Base-by-base conservation (phyloP, 164 flowering plant genomes). In the Stephania cephalantha region DNA sequence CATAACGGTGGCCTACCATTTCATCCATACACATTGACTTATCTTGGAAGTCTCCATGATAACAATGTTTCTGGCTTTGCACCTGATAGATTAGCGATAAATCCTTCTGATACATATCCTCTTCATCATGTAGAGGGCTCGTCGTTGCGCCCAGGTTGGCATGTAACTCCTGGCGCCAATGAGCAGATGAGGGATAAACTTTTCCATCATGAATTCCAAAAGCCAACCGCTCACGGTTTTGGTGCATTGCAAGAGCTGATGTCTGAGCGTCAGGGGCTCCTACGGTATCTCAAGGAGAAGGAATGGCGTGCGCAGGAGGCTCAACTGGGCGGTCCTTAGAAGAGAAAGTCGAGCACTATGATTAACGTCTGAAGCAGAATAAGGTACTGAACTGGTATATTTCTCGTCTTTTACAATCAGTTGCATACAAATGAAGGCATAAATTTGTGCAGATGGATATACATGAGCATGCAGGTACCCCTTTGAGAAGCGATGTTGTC, bases 241-340 rank as follows among this genome's bases (percentile, higher is more conserved):
- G 85, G 81, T n/a, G 82, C 73, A 30, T 81, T 55, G 46, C 79
- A 76, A 52, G 88, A 90, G 68, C 69, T 77, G 46, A 80, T 84
- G 71, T 78, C 77, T 17, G 89, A 88, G 75, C 89, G 85, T 46
- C 86, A 73, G 76, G 83, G 83, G 52, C 87, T 89, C 70, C 79
- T 89, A 78, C 89, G 87, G 72, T 86, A 90, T 75, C 90, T 91
- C 4, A 93, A 90, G 74, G 90, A 90, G 83, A 85, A 77, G 73
- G 96, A 93, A 77, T 84, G 90, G 91, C 77, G 78, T 46, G 71
- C 85, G 71, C 90, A 85, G 80, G 86, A 87, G 70, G 74, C 84
- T 17, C 79, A 80, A 22, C 18, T 77, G 67, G 79, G 86, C 76
- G 80, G 85, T 46, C 52, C 84, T 18, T 84, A 79, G 25, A 74